Base-by-base conservation (phyloP, 2,329 filamentous ascomycete genomes). In the Aspergillus versicolor region DNA sequence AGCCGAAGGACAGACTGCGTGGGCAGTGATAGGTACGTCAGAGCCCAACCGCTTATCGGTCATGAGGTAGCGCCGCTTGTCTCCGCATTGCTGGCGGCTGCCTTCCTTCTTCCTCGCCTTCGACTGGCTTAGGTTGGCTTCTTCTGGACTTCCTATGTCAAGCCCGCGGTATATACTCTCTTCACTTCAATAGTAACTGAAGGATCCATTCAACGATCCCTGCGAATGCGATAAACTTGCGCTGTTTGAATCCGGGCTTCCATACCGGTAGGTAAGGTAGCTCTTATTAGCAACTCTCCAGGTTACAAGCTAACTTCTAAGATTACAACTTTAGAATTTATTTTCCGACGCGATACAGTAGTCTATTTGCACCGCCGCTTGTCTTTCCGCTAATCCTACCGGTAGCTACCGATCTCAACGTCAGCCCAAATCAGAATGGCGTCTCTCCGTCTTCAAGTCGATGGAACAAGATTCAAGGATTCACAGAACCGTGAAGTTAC, bases 401-500 rank as follows among this genome's bases (percentile, higher is more conserved):
- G 19, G 6, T 41, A 42, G 24, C 22, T 34, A 40, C 44, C 21
- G 43, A 24, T 19, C 34, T 9, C 8, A 27, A 15, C n/a, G 5
- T 40, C 43, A 21, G 12, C 42, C 5, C 17, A 15, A 8, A 3
- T 12, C 13, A 54, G 15, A 8, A 96, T 96, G 91, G 80, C 88
- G 59, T 80, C 85, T 21, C 84, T 93, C 52, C 87, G 89, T 52
- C 81, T 99, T 50, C 86, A 84, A 22, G 93, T 99, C 67, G 91
- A 97, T 68, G 89, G 94, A 63, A 87, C 86, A 60, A 86, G 86
- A 64, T 97, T 99, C 75, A 86, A 90, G 61, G 95, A 99, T 73
- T 73, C 80, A 13, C 78, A 91, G 63, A 88, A 92, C 63, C 88
- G 94, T 60, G 90, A 97, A 75, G 85, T 99, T 56, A 88, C 91